These are phyloP conservation scores for Kluyveromyces lactis DNA, from an alignment of 805 yeast genomes.

Conservation along the genomic window DNA sequence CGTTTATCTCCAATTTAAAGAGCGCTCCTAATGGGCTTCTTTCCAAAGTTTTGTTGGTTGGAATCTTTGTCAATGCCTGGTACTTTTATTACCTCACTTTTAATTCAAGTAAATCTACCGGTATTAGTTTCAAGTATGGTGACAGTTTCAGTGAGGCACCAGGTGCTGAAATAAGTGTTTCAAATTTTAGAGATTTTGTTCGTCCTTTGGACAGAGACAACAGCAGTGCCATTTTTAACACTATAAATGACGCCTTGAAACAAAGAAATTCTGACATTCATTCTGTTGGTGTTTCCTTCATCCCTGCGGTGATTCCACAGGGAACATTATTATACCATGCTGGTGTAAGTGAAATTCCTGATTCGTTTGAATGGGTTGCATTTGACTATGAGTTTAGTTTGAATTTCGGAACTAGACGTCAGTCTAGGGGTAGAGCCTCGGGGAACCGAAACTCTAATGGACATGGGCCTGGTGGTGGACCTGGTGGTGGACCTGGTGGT, in stretches of 20 bases:
- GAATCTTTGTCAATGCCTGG: no score
- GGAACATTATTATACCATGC: constrained; percentile 54
- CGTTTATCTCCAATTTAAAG: no score
- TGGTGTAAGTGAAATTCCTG: constrained; percentile 38
- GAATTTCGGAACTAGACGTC: constrained; percentile 31
- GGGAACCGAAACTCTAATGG: no score
- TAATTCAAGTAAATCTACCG: no score
- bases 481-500: constrained; percentile 3
- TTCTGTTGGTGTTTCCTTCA: constrained; percentile 49
- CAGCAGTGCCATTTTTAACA: constrained; percentile 49
- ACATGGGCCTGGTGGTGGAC: constrained; percentile 9
- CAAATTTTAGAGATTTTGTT: constrained; percentile 19
- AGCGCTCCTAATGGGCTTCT: no score
- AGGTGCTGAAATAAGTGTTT: no score
- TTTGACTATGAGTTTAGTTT: constrained; percentile 56
- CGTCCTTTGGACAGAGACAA: constrained; percentile 35
- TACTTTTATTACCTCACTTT: no score
- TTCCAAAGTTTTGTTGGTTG: no score
- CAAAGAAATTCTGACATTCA: constrained; percentile 43
- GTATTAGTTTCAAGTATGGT: no score
- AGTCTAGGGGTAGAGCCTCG: constrained; percentile 19
- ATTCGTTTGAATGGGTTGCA: constrained; percentile 52
- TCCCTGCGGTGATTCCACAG: constrained; percentile 53
- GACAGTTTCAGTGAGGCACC: no score
- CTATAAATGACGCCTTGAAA: constrained; percentile 44